Percentiles rank a stretch among this genome's conserved stretches.
phyloP scores from a whole-genome alignment of 2,329 filamentous ascomycete genomes.

The Cercospora sp. region DNA sequence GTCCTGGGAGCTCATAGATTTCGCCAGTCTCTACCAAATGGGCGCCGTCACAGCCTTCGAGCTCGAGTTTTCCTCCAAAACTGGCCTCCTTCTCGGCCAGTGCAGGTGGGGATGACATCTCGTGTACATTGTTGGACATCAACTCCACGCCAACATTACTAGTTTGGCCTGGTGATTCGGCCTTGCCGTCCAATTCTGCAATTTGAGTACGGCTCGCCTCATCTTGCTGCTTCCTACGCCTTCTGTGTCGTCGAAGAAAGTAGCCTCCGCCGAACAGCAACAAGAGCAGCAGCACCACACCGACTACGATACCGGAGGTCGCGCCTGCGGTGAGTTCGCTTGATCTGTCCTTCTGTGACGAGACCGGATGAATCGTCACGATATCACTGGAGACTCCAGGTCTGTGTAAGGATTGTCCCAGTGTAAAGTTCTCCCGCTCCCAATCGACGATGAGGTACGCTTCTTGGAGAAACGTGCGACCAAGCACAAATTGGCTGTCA shows the following conservation, averaged over 20 bases:
- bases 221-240: background rate
- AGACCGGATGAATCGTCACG: slow-evolving; percentile 6
- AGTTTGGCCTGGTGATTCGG: background rate
- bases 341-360: background rate
- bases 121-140: background rate
- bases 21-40: background rate
- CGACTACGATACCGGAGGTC: background rate
- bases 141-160: background rate
- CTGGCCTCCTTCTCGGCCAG: background rate
- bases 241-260: background rate
- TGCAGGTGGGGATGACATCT: background rate
- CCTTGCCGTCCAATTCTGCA: background rate
- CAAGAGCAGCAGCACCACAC: background rate
- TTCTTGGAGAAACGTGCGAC: slow-evolving; percentile 36
- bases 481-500: slow-evolving; percentile 31
- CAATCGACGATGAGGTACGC: slow-evolving; percentile 31
- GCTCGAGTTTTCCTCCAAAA: background rate
- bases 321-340: background rate
- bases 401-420: slow-evolving; percentile 16
- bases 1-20: background rate
- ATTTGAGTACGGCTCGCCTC: background rate
- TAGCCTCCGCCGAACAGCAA: background rate
- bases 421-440: slow-evolving; percentile 20
- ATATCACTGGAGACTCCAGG: slow-evolving; percentile 12
- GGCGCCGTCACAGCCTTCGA: background rate